Evolutionary conservation across 257 asterid genomes (phyloP).

Genomic region (Nicotiana sylvestris): DNA sequence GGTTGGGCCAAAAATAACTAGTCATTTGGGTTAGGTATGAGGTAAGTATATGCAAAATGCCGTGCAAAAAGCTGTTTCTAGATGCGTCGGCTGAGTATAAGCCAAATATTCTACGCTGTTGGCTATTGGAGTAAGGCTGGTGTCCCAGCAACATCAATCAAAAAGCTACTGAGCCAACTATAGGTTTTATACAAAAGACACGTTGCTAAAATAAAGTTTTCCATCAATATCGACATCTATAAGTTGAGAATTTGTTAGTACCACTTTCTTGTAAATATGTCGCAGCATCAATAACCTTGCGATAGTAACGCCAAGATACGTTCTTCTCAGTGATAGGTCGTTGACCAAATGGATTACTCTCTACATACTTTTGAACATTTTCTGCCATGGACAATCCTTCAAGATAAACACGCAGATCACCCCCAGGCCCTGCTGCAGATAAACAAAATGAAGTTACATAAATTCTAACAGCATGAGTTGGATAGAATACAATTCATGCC

Average conservation of each 20-base stretch:
- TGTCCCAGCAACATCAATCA: neutral
- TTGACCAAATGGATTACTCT: constrained; percentile 73
- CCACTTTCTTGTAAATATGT: neutral
- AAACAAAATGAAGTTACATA: constrained; percentile 7
- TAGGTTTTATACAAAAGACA: neutral
- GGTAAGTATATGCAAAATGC: neutral
- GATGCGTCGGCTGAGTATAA: neutral
- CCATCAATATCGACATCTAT: neutral
- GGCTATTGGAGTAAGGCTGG: neutral
- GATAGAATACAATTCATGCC: neutral
- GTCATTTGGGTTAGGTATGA: neutral
- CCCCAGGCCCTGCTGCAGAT: constrained; percentile 59
- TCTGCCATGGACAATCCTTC: constrained; percentile 67
- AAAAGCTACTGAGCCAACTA: neutral
- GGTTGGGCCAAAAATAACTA: neutral
- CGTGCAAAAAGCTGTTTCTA: neutral
- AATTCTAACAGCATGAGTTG: neutral
- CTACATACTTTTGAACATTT: constrained; percentile 66
- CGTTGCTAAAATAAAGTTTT: neutral
- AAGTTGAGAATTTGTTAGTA: constrained; percentile 1
- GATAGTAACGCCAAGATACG: constrained; percentile 70
- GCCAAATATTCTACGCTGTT: neutral
- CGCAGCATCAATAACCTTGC: constrained; percentile 45
- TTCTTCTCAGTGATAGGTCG: constrained; percentile 63
- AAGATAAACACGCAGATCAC: constrained; percentile 67